Evolutionary conservation across 1,284 basidiomycete genomes (phyloP), one percentile per base, ranked within the genome.

Genomic region (Microbotryum scabiosae): DNA sequence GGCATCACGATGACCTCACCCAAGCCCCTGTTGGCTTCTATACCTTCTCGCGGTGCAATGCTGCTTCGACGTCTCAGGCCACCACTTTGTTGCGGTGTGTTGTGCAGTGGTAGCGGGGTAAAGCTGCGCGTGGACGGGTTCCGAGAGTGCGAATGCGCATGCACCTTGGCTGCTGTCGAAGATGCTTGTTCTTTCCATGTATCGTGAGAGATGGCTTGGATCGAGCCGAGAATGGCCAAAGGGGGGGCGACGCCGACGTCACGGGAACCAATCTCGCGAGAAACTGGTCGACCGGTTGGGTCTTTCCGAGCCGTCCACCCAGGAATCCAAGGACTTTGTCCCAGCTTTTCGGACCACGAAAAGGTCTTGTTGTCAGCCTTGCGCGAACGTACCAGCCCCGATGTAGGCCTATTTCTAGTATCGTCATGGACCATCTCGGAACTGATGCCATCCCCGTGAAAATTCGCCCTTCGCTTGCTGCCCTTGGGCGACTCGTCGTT

Each of bases 1-100:
- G 61, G 48, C 23, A 60, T 54, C 5, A 65, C 64, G 52, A 65
- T 53, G 10, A 65, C 64, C 47, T 65, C 58, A 14, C 59, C 55
- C n/a, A 52, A 20, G 10, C 21, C 12, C 21, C 23, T 55, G 49
- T 20, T 45, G 32, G 32, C n/a, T 20, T 21, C 44, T 54, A 12
- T 18, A 10, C 8, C 20, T 36, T 36, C 20, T 21, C 44, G 10
- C n/a, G 7, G 14, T 10, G 10, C 23, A 30, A 14, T 43, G 14
- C 41, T 45, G 28, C 50, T 43, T 14, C 48, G 48, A 50, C 16
- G 48, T 18, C 25, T n/a, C 16, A 26, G 10, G 14, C 18, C 48
- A 20, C 28, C 51, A 21, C n/a, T 21, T 32, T 21, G 30, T 26
- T 41, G 18, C 28, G 36, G n/a, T 5, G 51, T 20, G 12, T 21